phyloP scores from a whole-genome alignment of 2,329 filamentous ascomycete species.

The Diaporthe citri region DNA sequence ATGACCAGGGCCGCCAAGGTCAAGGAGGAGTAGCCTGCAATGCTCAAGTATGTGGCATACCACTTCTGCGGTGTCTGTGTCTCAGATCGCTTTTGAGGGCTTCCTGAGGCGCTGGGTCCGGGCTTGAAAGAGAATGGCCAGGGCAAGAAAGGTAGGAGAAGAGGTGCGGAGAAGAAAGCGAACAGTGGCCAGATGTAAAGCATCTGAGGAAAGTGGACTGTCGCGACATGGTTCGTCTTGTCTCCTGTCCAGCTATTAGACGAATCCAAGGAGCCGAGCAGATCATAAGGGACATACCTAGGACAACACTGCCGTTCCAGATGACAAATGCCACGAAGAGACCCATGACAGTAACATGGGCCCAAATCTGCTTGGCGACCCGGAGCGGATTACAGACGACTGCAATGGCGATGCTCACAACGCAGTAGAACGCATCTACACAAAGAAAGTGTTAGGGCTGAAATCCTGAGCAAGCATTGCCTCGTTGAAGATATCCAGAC shows the following conservation, averaged over 20 bases:
- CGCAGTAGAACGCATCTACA: constrained; percentile 67
- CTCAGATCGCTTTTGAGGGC: neutral
- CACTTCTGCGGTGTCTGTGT: neutral
- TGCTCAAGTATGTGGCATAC: constrained; percentile 52
- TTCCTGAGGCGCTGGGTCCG: neutral
- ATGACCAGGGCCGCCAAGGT: constrained; percentile 47
- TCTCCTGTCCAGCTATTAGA: constrained; percentile 71
- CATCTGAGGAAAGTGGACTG: constrained; percentile 90
- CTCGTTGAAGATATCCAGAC: neutral
- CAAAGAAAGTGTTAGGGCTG: constrained; percentile 42
- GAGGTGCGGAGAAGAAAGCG: constrained; percentile 87
- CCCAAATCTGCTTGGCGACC: constrained; percentile 65
- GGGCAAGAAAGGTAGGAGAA: constrained; percentile 70
- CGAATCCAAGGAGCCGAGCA: neutral
- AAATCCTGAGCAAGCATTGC: no score
- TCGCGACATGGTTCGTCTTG: constrained; percentile 93
- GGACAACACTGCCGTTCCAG: constrained; percentile 92
- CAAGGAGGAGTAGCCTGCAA: constrained; percentile 41
- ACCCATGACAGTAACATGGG: constrained; percentile 72
- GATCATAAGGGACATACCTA: constrained; percentile 68
- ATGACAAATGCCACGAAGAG: constrained; percentile 81
- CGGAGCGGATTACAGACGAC: constrained; percentile 61
- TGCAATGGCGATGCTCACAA: constrained; percentile 74
- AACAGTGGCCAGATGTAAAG: constrained; percentile 95
- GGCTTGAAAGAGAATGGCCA: constrained; percentile 47